phyloP scores from a whole-genome alignment of 768 basidiomycete species.

The Panaeolus papilionaceus region DNA sequence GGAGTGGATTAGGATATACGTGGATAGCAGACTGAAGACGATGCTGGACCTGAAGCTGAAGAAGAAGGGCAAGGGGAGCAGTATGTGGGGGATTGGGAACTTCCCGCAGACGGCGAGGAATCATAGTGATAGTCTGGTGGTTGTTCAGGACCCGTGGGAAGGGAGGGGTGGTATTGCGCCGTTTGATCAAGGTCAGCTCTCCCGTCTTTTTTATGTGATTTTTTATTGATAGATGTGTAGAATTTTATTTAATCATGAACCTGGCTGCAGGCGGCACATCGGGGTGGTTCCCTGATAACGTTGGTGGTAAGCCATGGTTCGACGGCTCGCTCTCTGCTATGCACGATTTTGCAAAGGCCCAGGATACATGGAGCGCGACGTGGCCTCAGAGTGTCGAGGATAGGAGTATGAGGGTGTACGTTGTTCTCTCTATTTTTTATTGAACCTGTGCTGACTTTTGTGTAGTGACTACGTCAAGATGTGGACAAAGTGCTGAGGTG shows the following conservation, averaged over 20 bases:
- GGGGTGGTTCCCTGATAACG: slow-evolving; percentile 88
- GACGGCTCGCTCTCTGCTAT: slow-evolving; percentile 72
- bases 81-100: slow-evolving; percentile 71
- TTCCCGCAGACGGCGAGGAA: slow-evolving; percentile 72
- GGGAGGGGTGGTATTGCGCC: slow-evolving; percentile 67
- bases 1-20: slow-evolving; percentile 73
- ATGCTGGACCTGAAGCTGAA: slow-evolving; percentile 65
- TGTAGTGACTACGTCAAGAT: slow-evolving; percentile 55
- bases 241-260: slow-evolving; percentile 80
- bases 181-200: slow-evolving; percentile 74
- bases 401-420: slow-evolving; percentile 75
- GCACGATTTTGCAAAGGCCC: slow-evolving; percentile 67
- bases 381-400: slow-evolving; percentile 69
- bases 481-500: slow-evolving; percentile 46
- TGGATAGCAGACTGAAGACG: slow-evolving; percentile 72
- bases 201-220: slow-evolving; percentile 27
- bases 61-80: slow-evolving; percentile 43
- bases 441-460: slow-evolving; percentile 27
- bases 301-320: slow-evolving; percentile 80
- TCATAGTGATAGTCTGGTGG: slow-evolving; percentile 52
- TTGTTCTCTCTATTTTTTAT: slow-evolving; percentile 24
- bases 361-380: slow-evolving; percentile 69
- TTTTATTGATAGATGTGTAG: slow-evolving; percentile 35
- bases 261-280: slow-evolving; percentile 83
- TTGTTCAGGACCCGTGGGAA: slow-evolving; percentile 72